Base-by-base conservation (phyloP, 2,329 filamentous ascomycete genomes). In the Fusarium chaquense region DNA sequence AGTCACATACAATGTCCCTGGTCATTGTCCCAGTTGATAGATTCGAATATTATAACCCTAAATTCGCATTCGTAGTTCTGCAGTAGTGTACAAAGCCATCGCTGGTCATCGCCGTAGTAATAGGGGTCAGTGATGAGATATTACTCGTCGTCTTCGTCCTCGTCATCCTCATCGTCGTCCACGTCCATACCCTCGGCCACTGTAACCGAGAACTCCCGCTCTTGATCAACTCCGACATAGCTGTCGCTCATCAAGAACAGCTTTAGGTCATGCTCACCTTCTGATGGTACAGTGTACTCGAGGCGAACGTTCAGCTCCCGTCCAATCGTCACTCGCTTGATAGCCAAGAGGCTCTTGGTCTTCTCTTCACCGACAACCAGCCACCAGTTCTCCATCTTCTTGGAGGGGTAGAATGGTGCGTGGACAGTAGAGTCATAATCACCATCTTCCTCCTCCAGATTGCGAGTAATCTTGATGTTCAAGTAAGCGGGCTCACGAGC, bases 361-460 rank as follows among this genome's bases (percentile, higher is more conserved):
- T 89, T 91, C 82, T 98, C 94, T 74, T 98, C 94, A 32, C 94
- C 95, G 35, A 99, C 93, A 22, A 99, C 93, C 58, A 99, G 83
- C 96, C 96, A 99, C 94, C 94, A 99, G 78, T 96, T 97, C 85
- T 99, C 96, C 83, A 93, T 91, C 86, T 99, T 99, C 80, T 91
- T 91, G 51, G 81, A 85, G 1, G 96, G 94, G 78, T 96, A 99
- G 85, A 98, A 99, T 1, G 96, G 96, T 53, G 95, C 94, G 78
- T 98, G 94, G 3, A 98, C 97, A 2, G 90, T 91, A 3, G 91
- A 88, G 78, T 98, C 93, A 18, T 92, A 87, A 70, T 93, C 90
- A 16, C 68, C 70, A 24, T 87, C 84, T 15, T 84, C 83, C 55
- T 89, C 88, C 55, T 90, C 88, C 7, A 95, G 83, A 75, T 97